These are phyloP conservation scores for Pleurotus tuber-regium DNA, from an alignment of 768 basidiomycete species.

Conservation along the genomic window DNA sequence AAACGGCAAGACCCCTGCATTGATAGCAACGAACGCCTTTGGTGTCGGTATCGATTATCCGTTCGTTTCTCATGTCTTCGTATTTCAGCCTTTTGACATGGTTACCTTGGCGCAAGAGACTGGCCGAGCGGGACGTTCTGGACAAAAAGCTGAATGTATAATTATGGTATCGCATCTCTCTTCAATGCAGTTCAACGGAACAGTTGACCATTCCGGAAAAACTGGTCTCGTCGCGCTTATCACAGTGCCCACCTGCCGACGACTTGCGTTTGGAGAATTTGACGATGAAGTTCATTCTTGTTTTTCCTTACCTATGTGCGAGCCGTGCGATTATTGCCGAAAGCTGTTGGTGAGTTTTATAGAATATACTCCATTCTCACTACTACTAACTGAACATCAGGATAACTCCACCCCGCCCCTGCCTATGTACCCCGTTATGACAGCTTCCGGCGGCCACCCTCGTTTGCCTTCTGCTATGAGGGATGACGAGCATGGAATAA, in stretches of 20 bases:
- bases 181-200: background rate
- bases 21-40: constrained; percentile 9
- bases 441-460: too few species aligned
- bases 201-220: constrained; percentile 1
- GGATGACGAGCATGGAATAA: too few species aligned
- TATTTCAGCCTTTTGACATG: background rate
- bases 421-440: too few species aligned
- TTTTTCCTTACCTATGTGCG: too few species aligned
- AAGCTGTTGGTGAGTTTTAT: too few species aligned
- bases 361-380: too few species aligned
- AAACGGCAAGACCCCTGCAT: background rate
- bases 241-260: background rate
- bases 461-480: too few species aligned
- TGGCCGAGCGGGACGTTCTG: constrained; percentile 4
- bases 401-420: too few species aligned
- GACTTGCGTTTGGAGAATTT: background rate
- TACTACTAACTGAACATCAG: too few species aligned
- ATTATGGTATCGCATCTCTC: background rate
- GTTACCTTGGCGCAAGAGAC: constrained; percentile 3
- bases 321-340: too few species aligned
- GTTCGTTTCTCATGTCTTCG: constrained; percentile 3
- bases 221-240: background rate
- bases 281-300: too few species aligned
- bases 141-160: background rate
- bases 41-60: constrained; percentile 7